phyloP scores from a whole-genome alignment of 768 basidiomycete species.

The Xerocomellus amylosporus region DNA sequence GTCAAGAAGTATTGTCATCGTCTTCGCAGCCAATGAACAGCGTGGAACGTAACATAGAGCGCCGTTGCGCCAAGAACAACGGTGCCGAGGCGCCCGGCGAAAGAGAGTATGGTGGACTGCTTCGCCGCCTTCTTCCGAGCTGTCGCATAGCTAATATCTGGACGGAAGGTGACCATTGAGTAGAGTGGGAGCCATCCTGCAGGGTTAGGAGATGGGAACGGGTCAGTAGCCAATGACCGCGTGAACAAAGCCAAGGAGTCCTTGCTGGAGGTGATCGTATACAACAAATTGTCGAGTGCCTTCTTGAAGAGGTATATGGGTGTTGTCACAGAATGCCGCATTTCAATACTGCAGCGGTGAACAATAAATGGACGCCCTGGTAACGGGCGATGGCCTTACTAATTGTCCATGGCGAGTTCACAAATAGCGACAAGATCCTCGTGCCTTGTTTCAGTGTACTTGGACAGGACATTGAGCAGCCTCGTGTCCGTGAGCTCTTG shows the following conservation, averaged over 20 bases:
- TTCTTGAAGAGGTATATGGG: slow-evolving; percentile 76
- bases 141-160: slow-evolving; percentile 87
- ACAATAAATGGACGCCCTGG: slow-evolving; percentile 21
- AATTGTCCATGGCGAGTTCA: slow-evolving; percentile 94
- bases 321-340: slow-evolving; percentile 90
- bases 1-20: slow-evolving; percentile 14
- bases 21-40: slow-evolving; percentile 21
- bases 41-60: slow-evolving; percentile 32
- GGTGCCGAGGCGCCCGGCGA: slow-evolving; percentile 48
- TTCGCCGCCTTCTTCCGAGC: slow-evolving; percentile 66
- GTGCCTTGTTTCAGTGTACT: slow-evolving; percentile 80
- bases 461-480: slow-evolving; percentile 63
- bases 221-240: slow-evolving; percentile 44
- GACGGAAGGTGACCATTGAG: slow-evolving; percentile 97
- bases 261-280: slow-evolving; percentile 53
- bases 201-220: slow-evolving; percentile 60
- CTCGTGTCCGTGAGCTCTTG: slow-evolving; percentile 47
- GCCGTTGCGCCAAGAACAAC: slow-evolving; percentile 42
- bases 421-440: slow-evolving; percentile 89
- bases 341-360: slow-evolving; percentile 67
- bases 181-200: slow-evolving; percentile 90
- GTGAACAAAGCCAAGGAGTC: slow-evolving; percentile 47
- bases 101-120: slow-evolving; percentile 64
- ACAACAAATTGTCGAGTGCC: slow-evolving; percentile 72
- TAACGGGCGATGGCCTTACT: slow-evolving; percentile 58